Evolutionary conservation across 2,329 filamentous ascomycete species (phyloP), one percentile per base, ranked within the genome.

Genomic region (Arthrobotrys conoides): DNA sequence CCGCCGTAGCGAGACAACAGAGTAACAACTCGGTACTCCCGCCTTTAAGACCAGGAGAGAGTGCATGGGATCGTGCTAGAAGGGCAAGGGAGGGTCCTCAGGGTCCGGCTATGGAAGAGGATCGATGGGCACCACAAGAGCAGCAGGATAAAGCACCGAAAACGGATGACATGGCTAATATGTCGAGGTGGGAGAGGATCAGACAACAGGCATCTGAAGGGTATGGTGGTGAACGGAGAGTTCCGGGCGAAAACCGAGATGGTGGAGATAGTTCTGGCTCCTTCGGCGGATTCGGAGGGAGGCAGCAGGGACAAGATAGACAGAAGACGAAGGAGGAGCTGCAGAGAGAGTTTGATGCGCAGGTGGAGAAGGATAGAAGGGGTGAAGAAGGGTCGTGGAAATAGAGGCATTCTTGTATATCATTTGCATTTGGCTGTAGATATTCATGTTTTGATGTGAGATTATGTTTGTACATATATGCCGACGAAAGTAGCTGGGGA

Each of bases 321-420:
- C 84, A 85, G 55, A 80, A 83, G 30, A 86, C 86, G 12, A 86
- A 84, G 75, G 81, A 83, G 48, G 84, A 87, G 76, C 86, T 86
- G 27, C 87, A 88, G 82, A 85, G 83, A 67, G 86, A 87, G 27
- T 88, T 88, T 79, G 86, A 88, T 80, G 84, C 84, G 18, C 83
- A 85, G 51, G 79, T 88, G 4, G 87, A 88, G 80, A 84, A 84
- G 71, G 87, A 88, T 80, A 82, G 87, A 65, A 84, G 84, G 67
- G 87, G 86, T 0, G 84, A 67, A 9, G 48, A 38, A 1, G 69
- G 65, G 36, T 69, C 38, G 16, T 71, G 75, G 75, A 76, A 69
- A 38, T 63, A 75, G 24, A 63, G 36, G 65, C 12, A 33, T 33
- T 18, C 14, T 61, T 53, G 20, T 57, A 41, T 76, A 48, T 70